Base-by-base conservation (phyloP, 2,329 filamentous ascomycete genomes). In the Trichophyton mentagrophytes region DNA sequence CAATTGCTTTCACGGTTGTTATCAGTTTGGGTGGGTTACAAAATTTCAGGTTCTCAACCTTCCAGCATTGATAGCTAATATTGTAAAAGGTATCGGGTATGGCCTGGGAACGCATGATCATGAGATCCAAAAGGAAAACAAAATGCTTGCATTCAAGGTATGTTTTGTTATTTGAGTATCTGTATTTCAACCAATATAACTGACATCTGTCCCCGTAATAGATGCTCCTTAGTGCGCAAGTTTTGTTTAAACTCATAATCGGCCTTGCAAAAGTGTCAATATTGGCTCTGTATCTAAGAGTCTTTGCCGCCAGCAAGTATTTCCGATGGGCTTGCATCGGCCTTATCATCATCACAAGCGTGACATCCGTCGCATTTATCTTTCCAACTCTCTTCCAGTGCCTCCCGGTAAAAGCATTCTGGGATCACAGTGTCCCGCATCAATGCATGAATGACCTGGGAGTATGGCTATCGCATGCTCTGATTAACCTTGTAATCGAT, bases 221-320 rank as follows among this genome's bases (percentile, higher is more conserved):
- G 61, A 55, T 56, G 55, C 30, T 59, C n/a, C 30, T 61, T 33
- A 20, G 40, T 15, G 56, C 57, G 8, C 61, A 63, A 42, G 20
- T 63, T 3, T 7, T 63, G 8, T 63, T 61, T 27, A 63, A 63
- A 61, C 51, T 63, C 27, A 22, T 59, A 38, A 55, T 63, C 3
- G 22, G 58, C 6, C 46, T 61, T 25, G 57, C 61, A 22, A 64
- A 64, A 47, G 15, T 61, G 11, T 62, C 63, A 7, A 60, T 64
- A 13, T 53, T 63, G n/a, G 60, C 61, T 22, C 60, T 64, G 20
- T 64, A 64, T 42, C 17, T 64, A n/a, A 58, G 63, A 56, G 51
- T 60, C 9, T 64, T 64, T 36, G 42, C 40, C n/a, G 59, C 58
- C 40, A 3, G 59, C 51, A 60, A 59, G 30, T 25, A 58, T 3